A percentile compares a stretch with the other conserved stretches of the same genome.
phyloP scores from a whole-genome alignment of 306 rosid species.

The Castanea crenata region DNA sequence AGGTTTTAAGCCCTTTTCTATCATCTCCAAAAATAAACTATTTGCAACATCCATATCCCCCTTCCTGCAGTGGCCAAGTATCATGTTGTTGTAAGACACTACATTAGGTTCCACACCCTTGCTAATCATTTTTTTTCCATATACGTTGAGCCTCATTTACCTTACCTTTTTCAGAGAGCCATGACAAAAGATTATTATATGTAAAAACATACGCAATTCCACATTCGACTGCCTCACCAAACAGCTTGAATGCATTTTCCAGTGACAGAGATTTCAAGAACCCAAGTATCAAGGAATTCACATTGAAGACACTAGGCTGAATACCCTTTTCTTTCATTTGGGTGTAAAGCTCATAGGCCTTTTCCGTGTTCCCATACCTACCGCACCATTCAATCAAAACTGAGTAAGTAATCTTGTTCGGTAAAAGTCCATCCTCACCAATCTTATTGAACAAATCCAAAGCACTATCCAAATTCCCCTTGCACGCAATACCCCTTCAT shows the following conservation, averaged over 20 bases:
- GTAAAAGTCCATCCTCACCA: slow-evolving; percentile 42
- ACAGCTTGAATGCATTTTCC: slow-evolving; percentile 46
- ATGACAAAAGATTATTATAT: slow-evolving; percentile 44
- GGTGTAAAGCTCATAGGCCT: slow-evolving; percentile 44
- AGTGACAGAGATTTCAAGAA: slow-evolving; percentile 36
- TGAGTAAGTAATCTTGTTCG: slow-evolving; percentile 42
- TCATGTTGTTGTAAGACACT: too few relatives aligned
- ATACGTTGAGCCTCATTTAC: slow-evolving; percentile 53
- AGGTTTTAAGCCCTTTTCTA: too few relatives aligned
- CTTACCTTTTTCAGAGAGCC: slow-evolving; percentile 51
- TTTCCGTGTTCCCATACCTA: slow-evolving; percentile 12
- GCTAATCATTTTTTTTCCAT: slow-evolving; percentile 52
- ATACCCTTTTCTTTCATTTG: slow-evolving; percentile 55
- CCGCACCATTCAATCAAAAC: slow-evolving; percentile 54
- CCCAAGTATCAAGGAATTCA: slow-evolving; percentile 48
- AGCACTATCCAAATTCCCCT: slow-evolving; percentile 58
- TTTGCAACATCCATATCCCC: too few relatives aligned
- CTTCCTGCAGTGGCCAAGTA: too few relatives aligned
- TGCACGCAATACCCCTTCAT: not conserved
- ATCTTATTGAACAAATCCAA: slow-evolving; percentile 45
- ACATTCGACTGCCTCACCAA: slow-evolving; percentile 61
- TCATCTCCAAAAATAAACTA: too few relatives aligned
- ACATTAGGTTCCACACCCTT: slow-evolving; percentile 25
- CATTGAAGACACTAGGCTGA: slow-evolving; percentile 36
- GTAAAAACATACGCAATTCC: slow-evolving; percentile 48